A percentile compares a stretch with the other conserved stretches of the same genome.
These are phyloP conservation scores for Colletotrichum lupini DNA, from an alignment of 2,329 filamentous ascomycete genomes.

Conservation along the genomic window DNA sequence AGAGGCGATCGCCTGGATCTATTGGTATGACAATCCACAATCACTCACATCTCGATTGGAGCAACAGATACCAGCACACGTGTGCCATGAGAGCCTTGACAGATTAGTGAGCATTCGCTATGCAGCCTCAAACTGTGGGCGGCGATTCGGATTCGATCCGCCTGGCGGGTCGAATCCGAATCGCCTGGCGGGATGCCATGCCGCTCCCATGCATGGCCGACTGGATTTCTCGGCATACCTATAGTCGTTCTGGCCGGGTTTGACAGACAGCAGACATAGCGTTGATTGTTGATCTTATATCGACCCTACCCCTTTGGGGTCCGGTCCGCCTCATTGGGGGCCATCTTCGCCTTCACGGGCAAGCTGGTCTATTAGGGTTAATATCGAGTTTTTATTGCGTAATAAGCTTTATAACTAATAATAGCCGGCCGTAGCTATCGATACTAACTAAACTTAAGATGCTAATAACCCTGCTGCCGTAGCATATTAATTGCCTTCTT, in stretches of 20 bases:
- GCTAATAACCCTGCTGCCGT: too few species aligned
- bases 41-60: not conserved
- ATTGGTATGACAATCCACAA: not conserved
- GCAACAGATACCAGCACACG: not conserved
- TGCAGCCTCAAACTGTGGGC: not conserved
- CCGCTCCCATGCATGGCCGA: not conserved
- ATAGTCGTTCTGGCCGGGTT: not conserved
- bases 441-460: too few species aligned
- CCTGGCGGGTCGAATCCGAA: too few species aligned
- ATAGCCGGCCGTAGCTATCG: too few species aligned
- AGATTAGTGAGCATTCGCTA: not conserved
- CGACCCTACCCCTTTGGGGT: too few species aligned
- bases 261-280: not conserved
- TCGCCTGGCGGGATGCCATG: slow-evolving; percentile 23
- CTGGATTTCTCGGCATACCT: not conserved
- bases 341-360: too few species aligned
- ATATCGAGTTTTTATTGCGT: too few species aligned
- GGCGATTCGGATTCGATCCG: slow-evolving; percentile 20
- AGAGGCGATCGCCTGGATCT: not conserved
- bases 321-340: too few species aligned
- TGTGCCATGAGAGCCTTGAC: not conserved
- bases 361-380: too few species aligned
- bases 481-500: too few species aligned
- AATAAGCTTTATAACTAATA: too few species aligned
- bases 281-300: not conserved